phyloP scores from a whole-genome alignment of 2,329 filamentous ascomycete species.

The Pseudocercospora eumusae region DNA sequence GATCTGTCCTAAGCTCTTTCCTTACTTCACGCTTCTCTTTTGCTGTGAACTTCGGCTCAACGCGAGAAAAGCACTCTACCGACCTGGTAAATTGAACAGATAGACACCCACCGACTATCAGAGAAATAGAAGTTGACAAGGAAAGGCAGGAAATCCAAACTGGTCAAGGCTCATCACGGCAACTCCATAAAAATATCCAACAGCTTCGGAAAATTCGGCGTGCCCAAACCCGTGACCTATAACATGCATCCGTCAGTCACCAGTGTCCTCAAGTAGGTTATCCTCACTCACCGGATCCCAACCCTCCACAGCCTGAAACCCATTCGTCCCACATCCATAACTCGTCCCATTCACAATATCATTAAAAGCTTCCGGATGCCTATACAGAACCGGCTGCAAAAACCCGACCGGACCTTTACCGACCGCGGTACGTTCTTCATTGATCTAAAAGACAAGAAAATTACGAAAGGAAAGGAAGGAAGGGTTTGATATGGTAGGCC shows the following conservation, averaged over 20 bases:
- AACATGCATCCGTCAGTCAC: background rate
- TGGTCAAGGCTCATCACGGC: background rate
- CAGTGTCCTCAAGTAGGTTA: background rate
- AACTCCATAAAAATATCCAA: constrained; percentile 3
- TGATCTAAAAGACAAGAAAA: constrained; percentile 16
- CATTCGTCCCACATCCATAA: constrained; percentile 19
- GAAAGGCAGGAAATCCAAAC: too few relatives aligned
- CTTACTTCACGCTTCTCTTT: too few relatives aligned
- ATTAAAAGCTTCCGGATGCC: constrained; percentile 36
- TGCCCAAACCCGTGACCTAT: background rate
- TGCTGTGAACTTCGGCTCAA: too few relatives aligned
- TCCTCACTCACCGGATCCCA: constrained; percentile 9
- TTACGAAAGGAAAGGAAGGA: too few relatives aligned
- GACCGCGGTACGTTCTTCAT: constrained; percentile 28
- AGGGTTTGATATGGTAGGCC: too few relatives aligned
- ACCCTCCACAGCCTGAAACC: constrained; percentile 32
- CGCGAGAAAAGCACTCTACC: too few relatives aligned
- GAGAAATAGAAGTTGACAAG: too few relatives aligned
- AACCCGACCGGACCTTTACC: constrained; percentile 38
- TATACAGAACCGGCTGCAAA: constrained; percentile 37
- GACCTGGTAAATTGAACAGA: too few relatives aligned
- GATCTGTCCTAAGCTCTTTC: too few relatives aligned
- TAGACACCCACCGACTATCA: too few relatives aligned
- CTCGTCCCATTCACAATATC: constrained; percentile 31
- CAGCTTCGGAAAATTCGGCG: constrained; percentile 3